Evolutionary conservation across 345 rosid genomes (phyloP).

Genomic region (Aegle marmelos): DNA sequence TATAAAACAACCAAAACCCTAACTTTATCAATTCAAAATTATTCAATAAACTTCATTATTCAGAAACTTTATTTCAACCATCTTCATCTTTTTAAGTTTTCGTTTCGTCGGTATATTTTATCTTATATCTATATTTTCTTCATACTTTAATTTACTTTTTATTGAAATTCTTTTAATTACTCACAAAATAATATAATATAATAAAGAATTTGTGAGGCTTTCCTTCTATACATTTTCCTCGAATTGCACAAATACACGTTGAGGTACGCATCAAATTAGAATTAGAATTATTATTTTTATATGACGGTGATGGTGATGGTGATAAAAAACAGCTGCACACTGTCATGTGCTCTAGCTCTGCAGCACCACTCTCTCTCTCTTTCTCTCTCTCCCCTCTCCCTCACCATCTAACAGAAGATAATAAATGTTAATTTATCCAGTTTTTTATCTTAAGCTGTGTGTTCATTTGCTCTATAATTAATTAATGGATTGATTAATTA

Average conservation of each 20-base stretch:
- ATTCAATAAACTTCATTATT: too few species aligned
- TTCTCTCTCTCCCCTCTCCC: not conserved
- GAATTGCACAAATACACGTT: slow-evolving; percentile 22
- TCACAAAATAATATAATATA: too few species aligned
- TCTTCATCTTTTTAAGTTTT: too few species aligned
- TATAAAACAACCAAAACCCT: too few species aligned
- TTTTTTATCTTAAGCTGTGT: not conserved
- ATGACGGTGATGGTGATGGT: not conserved
- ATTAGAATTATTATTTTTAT: slow-evolving; percentile 14
- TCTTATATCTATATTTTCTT: too few species aligned
- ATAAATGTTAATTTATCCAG: too few species aligned
- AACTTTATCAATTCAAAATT: too few species aligned
- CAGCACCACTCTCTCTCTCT: not conserved
- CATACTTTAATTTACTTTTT: too few species aligned
- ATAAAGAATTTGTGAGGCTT: not conserved
- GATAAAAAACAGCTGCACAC: not conserved
- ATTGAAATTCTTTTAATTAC: too few species aligned
- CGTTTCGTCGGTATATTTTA: too few species aligned
- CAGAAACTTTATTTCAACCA: too few species aligned
- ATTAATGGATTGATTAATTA: not conserved
- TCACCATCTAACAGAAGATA: not conserved
- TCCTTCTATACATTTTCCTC: slow-evolving; percentile 23
- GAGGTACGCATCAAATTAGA: not conserved
- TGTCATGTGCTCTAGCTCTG: slow-evolving; percentile 14
- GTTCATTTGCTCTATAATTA: not conserved